Evolutionary conservation across 371 early-diverging fungal species (phyloP).

Genomic region (Circinella umbellata): DNA sequence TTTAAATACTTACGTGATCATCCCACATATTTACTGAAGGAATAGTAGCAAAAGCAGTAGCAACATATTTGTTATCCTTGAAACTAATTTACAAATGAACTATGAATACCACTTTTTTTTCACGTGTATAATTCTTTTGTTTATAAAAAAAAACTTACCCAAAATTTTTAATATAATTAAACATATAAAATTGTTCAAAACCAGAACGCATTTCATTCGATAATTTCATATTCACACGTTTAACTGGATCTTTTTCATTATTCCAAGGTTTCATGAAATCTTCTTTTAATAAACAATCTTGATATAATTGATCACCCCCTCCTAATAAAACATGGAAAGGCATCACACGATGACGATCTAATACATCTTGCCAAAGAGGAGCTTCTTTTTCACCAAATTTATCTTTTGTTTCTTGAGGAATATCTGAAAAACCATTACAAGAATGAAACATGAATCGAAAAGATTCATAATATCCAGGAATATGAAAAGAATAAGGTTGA

Average conservation of each 20-base stretch:
- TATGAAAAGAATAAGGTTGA: conserved; percentile 35
- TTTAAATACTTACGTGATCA: conserved; percentile 81
- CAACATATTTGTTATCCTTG: conserved; percentile 53
- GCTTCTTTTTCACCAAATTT: conserved; percentile 53
- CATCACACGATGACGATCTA: conserved; percentile 66
- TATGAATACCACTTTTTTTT: too few relatives aligned
- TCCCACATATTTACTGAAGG: conserved; percentile 82
- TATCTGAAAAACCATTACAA: conserved; percentile 75
- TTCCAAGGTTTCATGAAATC: conserved; percentile 54
- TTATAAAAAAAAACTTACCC: conserved; percentile 30
- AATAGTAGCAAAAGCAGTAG: conserved; percentile 68
- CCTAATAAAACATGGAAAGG: conserved; percentile 85
- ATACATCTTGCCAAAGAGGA: conserved; percentile 80
- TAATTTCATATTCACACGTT: conserved; percentile 45
- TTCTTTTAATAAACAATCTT: conserved; percentile 40
- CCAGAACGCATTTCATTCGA: conserved; percentile 58
- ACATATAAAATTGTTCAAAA: conserved; percentile 75
- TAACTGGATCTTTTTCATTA: conserved; percentile 42
- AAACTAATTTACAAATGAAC: conserved; percentile 17
- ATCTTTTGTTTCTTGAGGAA: conserved; percentile 47
- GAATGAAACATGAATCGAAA: conserved; percentile 68
- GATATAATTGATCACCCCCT: conserved; percentile 88
- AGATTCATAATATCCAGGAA: conserved; percentile 42
- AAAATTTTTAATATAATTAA: conserved; percentile 75
- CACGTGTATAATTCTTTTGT: too few relatives aligned